phyloP scores from a whole-genome alignment of 768 basidiomycete genomes.

The Lactarius vividus region DNA sequence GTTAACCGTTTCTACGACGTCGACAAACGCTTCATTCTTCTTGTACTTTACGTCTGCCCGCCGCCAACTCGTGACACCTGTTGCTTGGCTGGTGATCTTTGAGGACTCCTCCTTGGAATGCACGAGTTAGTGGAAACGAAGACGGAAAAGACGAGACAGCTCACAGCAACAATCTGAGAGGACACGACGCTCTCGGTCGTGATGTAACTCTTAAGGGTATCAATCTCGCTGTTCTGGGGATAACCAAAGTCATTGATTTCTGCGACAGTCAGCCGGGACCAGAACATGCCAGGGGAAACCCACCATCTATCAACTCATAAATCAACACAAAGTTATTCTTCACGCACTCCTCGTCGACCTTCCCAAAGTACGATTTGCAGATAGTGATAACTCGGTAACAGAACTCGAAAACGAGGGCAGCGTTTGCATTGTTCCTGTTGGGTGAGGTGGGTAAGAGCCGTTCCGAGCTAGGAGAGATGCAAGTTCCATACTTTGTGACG shows the following conservation, averaged over 20 bases:
- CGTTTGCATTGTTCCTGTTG: constrained; percentile 89
- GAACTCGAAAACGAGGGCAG: constrained; percentile 97
- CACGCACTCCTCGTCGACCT: constrained; percentile 95
- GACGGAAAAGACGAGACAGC: constrained; percentile 30
- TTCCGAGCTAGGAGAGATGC: neutral
- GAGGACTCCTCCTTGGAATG: constrained; percentile 84
- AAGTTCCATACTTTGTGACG: constrained; percentile 77
- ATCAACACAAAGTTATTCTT: constrained; percentile 99
- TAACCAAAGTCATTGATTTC: constrained; percentile 99
- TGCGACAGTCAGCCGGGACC: constrained; percentile 31
- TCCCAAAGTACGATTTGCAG: constrained; percentile 94
- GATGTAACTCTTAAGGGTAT: constrained; percentile 96
- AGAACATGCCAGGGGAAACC: constrained; percentile 29
- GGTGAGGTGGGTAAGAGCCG: neutral
- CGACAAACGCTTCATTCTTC: constrained; percentile 99
- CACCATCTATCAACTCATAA: constrained; percentile 97
- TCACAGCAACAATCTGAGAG: constrained; percentile 76
- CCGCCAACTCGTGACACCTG: constrained; percentile 95
- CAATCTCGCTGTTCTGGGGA: constrained; percentile 98
- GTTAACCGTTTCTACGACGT: constrained; percentile 96
- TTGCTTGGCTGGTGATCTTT: constrained; percentile 96
- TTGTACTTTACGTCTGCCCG: constrained; percentile 96
- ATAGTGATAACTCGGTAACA: constrained; percentile 96
- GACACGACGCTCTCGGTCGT: constrained; percentile 96
- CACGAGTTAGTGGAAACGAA: neutral